Evolutionary conservation across 139 green algal genomes (phyloP).

Genomic region (Picochlorum sp.): DNA sequence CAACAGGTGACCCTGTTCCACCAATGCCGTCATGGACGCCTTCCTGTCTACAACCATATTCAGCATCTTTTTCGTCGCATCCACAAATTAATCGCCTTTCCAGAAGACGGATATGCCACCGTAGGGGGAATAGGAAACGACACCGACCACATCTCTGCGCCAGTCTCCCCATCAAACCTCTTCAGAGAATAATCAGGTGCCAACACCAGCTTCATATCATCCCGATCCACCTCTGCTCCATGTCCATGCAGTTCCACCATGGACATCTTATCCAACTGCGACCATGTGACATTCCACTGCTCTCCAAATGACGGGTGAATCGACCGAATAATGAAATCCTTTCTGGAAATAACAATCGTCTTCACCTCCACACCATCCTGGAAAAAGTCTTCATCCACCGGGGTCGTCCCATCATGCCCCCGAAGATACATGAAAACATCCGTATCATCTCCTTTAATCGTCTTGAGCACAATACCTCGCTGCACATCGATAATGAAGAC

Average conservation of each 20-base stretch:
- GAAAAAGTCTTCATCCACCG: background rate
- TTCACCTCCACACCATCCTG: background rate
- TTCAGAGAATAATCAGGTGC: slow-evolving; percentile 24
- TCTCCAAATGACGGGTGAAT: slow-evolving; percentile 36
- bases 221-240: background rate
- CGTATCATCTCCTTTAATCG: slow-evolving; percentile 3
- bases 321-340: slow-evolving; percentile 65
- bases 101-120: slow-evolving; percentile 32
- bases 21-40: background rate
- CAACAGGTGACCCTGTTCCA: background rate
- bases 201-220: slow-evolving; percentile 18
- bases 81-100: slow-evolving; percentile 29
- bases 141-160: slow-evolving; percentile 48
- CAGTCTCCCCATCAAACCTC: slow-evolving; percentile 37
- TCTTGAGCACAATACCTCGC: slow-evolving; percentile 46
- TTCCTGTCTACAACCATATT: background rate
- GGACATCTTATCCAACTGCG: slow-evolving; percentile 2
- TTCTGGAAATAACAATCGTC: slow-evolving; percentile 48
- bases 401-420: background rate
- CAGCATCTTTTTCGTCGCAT: background rate
- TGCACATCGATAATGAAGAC: slow-evolving; percentile 69
- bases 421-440: background rate
- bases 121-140: slow-evolving; percentile 56
- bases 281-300: slow-evolving; percentile 36
- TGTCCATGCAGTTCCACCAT: slow-evolving; percentile 10